Percentiles rank a stretch among this genome's conserved stretches.
Evolutionary conservation across 805 yeast genomes (phyloP).

Genomic region (Ogataea methylovora): DNA sequence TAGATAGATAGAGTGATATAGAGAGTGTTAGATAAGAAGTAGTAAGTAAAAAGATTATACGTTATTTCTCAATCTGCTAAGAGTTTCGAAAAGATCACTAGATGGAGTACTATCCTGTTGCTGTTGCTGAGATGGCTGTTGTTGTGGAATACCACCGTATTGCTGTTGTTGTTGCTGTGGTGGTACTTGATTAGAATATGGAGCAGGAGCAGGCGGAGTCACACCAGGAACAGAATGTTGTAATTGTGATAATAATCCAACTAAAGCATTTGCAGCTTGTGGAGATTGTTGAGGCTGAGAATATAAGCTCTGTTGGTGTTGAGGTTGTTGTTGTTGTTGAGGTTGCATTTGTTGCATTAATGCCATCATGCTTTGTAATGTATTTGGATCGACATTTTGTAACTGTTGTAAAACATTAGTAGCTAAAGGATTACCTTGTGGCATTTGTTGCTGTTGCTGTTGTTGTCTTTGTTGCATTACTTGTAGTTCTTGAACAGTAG

Average conservation of each 20-base stretch:
- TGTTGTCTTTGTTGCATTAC: not conserved
- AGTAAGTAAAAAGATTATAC: slow-evolving; percentile 14
- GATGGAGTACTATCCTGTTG: slow-evolving; percentile 20
- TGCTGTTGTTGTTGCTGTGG: slow-evolving; percentile 7
- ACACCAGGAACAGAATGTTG: slow-evolving; percentile 15
- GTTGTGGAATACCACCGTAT: slow-evolving; percentile 8
- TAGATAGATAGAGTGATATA: no score
- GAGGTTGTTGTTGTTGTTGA: slow-evolving; percentile 12
- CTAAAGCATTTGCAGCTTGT: slow-evolving; percentile 8
- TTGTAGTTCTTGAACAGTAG: slow-evolving; percentile 7
- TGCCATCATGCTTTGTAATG: slow-evolving; percentile 25
- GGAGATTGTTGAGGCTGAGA: slow-evolving; percentile 1
- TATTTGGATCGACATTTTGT: slow-evolving; percentile 23
- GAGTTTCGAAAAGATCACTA: slow-evolving; percentile 27
- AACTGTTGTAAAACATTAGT: slow-evolving; percentile 11
- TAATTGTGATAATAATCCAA: slow-evolving; percentile 14
- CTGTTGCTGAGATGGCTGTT: slow-evolving; percentile 8
- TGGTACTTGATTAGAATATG: not conserved
- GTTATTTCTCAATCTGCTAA: slow-evolving; percentile 30
- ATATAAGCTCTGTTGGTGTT: slow-evolving; percentile 4
- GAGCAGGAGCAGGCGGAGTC: slow-evolving; percentile 3
- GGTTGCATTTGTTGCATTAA: slow-evolving; percentile 21
- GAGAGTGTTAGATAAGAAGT: not conserved
- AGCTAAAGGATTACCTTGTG: slow-evolving; percentile 1
- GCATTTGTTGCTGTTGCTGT: not conserved